phyloP scores from a whole-genome alignment of 2,329 filamentous ascomycete species.

The Gaeumannomyces sp. region DNA sequence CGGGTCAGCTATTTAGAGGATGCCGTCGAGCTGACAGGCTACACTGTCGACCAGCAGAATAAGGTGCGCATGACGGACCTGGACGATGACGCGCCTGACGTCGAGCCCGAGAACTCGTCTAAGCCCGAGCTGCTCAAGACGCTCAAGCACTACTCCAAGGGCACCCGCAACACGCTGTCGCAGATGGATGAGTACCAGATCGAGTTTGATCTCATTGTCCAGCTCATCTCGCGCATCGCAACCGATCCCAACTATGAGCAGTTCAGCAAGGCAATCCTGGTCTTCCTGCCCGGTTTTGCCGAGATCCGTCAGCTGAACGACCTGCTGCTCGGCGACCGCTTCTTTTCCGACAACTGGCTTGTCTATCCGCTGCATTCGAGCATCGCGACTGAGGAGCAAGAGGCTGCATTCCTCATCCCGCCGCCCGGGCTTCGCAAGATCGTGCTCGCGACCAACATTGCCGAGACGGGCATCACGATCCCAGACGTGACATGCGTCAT shows the following conservation, averaged over 20 bases:
- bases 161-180: constrained; percentile 67
- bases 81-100: constrained; percentile 52
- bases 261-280: constrained; percentile 86
- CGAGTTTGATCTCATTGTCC: constrained; percentile 79
- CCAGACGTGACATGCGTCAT: constrained; percentile 96
- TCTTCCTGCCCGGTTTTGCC: constrained; percentile 90
- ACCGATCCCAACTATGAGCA: constrained; percentile 56
- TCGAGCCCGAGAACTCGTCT: constrained; percentile 44
- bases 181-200: constrained; percentile 88
- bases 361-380: constrained; percentile 89
- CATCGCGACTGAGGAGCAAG: constrained; percentile 93
- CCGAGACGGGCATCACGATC: constrained; percentile 97
- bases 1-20: constrained; percentile 85
- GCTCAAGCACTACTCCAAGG: constrained; percentile 66
- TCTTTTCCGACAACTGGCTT: constrained; percentile 69
- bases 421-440: constrained; percentile 82
- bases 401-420: constrained; percentile 83
- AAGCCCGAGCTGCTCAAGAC: constrained; percentile 55
- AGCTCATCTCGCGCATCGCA: constrained; percentile 71
- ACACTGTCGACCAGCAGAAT: constrained; percentile 47
- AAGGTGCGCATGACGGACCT: constrained; percentile 50
- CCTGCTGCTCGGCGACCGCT: constrained; percentile 68
- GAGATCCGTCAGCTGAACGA: constrained; percentile 89
- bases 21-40: constrained; percentile 80
- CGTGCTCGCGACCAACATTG: constrained; percentile 95